Base-by-base conservation (phyloP, 2,329 filamentous ascomycete genomes). In the Epichloe brachyelytri region DNA sequence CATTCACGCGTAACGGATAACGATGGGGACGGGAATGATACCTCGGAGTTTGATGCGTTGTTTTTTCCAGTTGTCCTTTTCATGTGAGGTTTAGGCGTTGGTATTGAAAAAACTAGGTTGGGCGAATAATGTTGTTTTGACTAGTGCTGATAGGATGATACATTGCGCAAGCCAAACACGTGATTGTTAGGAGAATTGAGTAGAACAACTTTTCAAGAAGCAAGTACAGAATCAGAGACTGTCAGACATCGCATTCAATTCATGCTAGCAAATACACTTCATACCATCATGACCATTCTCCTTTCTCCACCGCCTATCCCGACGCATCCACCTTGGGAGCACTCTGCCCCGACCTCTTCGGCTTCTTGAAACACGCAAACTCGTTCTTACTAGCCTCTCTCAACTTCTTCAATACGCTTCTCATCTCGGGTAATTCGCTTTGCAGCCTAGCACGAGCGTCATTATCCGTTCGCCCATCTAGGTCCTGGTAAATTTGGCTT, bases 381-480 rank as follows among this genome's bases (percentile, higher is more conserved):
- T 94, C 87, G 56, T 83, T 88, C 68, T 85, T 85, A 58, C 85
- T 91, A 43, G 82, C 80, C 62, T 95, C 88, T 52, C 88, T 75
- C 57, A 95, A 70, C 59, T 80, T 80, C 77, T 96, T 97, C 57
- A 98, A 71, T 44, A 91, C 83, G 47, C 78, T 83, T 55, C 91
- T 80, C 86, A 98, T 89, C 64, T 90, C 88, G 2, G 88, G 86
- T 57, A 98, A 70, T 71, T 97, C 91, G 50, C 79, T 82, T 70
- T 97, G 91, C 58, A 98, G 71, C 54, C 79, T 76, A 11, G 82
- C 78, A 48, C 93, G 77, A 3, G 90, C 89, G 53, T 88, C 84
- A 59, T 93, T 90, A 63, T 95, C 89, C 49, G 93, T 97, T 47
- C 89, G 82, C 53, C 81, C 78, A 65, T 98, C 93, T 15, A 98